These are phyloP conservation scores for Ambrosiella beaveri DNA, from an alignment of 2,329 filamentous ascomycete species.

Conservation along the genomic window DNA sequence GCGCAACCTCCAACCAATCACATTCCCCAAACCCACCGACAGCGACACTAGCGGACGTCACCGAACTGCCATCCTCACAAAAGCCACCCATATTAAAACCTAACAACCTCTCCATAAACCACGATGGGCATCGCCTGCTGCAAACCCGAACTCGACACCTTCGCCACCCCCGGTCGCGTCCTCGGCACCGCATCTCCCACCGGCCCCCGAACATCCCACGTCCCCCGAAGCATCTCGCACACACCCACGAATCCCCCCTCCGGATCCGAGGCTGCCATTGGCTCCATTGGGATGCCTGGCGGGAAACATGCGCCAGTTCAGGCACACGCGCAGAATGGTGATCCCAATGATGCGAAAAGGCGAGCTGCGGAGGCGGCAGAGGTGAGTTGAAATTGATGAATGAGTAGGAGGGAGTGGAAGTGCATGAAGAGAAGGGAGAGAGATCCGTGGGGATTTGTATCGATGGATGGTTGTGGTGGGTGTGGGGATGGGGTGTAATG, in stretches of 20 bases:
- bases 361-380: constrained; percentile 10
- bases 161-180: constrained; percentile 54
- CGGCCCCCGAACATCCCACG: constrained; percentile 29
- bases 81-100: not conserved
- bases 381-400: not conserved
- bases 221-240: constrained; percentile 23
- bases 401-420: not conserved
- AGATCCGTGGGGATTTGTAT: too few relatives aligned
- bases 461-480: too few relatives aligned
- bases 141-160: constrained; percentile 50
- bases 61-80: not conserved
- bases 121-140: constrained; percentile 78
- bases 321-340: not conserved
- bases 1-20: not conserved
- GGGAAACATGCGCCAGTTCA: not conserved
- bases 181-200: constrained; percentile 37
- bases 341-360: constrained; percentile 9
- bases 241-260: not conserved
- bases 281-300: not conserved
- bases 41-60: not conserved
- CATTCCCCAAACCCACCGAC: not conserved
- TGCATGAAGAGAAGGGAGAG: too few relatives aligned
- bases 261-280: not conserved
- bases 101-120: not conserved
- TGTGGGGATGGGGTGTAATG: too few relatives aligned